Percentiles rank a stretch among this genome's conserved stretches.
Evolutionary conservation across 2,329 filamentous ascomycete genomes (phyloP).

Genomic region (Thielaviopsis ethacetica): DNA sequence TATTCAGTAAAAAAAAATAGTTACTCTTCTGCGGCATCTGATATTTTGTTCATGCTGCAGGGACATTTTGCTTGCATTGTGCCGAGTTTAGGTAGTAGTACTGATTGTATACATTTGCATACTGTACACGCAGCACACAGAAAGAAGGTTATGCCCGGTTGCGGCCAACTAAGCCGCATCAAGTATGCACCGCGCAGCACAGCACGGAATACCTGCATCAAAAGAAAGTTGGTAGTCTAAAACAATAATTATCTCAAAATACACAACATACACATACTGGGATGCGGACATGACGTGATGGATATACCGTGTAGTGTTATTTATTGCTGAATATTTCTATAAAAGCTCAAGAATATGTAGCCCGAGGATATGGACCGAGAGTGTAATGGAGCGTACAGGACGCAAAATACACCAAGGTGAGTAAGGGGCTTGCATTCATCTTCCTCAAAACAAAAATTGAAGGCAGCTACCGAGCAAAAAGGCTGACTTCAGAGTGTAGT

Average conservation of each 20-base stretch:
- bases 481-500: conserved; percentile 73
- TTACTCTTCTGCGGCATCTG: too few species aligned
- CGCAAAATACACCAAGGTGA: conserved; percentile 35
- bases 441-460: conserved; percentile 78
- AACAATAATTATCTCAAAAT: too few species aligned
- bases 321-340: neutral
- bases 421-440: conserved; percentile 47
- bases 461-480: conserved; percentile 48
- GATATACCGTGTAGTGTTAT: too few species aligned
- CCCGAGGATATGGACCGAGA: conserved; percentile 56
- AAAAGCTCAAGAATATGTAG: conserved; percentile 30
- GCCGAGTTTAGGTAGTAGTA: neutral
- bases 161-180: too few species aligned
- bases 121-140: too few species aligned
- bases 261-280: too few species aligned
- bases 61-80: neutral
- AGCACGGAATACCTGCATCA: too few species aligned
- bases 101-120: neutral
- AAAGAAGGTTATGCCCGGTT: too few species aligned
- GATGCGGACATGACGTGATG: too few species aligned
- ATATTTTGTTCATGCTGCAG: neutral
- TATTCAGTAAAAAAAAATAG: too few species aligned
- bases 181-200: too few species aligned
- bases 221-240: too few species aligned
- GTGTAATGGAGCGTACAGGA: conserved; percentile 19